These are phyloP conservation scores for Aspergillus coremiiformis DNA, from an alignment of 495 filamentous ascomycete genomes.

Conservation along the genomic window DNA sequence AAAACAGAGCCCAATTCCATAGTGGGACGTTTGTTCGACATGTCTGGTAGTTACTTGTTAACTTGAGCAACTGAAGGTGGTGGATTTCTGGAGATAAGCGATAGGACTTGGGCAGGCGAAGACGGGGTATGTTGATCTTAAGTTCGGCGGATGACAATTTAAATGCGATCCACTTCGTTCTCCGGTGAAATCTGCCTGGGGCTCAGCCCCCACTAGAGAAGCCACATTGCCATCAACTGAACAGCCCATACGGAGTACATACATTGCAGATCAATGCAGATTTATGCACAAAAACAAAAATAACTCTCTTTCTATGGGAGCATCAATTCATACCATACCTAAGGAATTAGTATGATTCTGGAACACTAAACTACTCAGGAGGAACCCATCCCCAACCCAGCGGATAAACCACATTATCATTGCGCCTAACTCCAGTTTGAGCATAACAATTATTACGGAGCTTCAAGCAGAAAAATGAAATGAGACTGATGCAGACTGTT, in stretches of 20 bases:
- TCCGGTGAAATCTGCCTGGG: background rate
- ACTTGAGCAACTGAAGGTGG: background rate
- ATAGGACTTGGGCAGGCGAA: slow-evolving; percentile 9
- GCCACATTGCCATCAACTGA: background rate
- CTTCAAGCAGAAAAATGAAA: background rate
- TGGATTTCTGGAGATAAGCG: slow-evolving; percentile 4
- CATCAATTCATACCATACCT: background rate
- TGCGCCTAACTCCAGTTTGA: background rate
- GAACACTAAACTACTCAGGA: too few species aligned
- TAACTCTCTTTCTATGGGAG: too few species aligned
- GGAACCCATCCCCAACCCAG: background rate
- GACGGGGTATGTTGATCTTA: background rate
- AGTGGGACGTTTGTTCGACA: slow-evolving; percentile 30
- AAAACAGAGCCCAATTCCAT: slow-evolving; percentile 43
- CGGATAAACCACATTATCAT: background rate
- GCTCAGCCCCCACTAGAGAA: slow-evolving; percentile 1
- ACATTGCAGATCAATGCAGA: too few species aligned
- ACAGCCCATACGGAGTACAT: too few species aligned
- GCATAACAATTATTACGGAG: too few species aligned
- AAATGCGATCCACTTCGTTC: background rate
- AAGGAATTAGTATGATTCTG: too few species aligned
- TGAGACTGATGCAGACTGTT: background rate
- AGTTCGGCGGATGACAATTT: background rate
- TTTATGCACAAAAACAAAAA: too few species aligned
- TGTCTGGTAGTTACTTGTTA: slow-evolving; percentile 11